Base-by-base conservation (phyloP, 345 rosid species). In the Gossypium stocksii region DNA sequence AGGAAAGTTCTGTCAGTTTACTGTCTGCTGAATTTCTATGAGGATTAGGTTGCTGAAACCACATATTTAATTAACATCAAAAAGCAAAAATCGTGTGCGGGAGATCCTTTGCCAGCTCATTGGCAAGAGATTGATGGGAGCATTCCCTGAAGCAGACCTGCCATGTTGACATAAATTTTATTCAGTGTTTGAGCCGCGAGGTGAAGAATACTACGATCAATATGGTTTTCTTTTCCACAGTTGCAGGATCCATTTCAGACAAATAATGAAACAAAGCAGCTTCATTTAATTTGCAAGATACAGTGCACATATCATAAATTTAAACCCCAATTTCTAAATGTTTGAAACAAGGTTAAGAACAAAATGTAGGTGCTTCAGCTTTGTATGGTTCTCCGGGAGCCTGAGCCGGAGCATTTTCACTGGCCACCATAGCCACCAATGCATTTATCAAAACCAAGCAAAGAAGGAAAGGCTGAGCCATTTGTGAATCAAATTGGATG, bases 361-460 rank as follows among this genome's bases (percentile, higher is more conserved):
- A 29, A 29, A 29, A 29, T 3, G 34, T 29, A 29, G 34, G 4
- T 29, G 4, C 34, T 29, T 29, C 34, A 29, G 34, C 34, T 29
- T 29, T 29, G 34, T 3, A 3, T 29, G 34, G 34, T 29, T 29
- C 34, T 3, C 34, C 38, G 5, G 38, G 38, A 29, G 38, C 38
- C 6, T 38, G 23, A 25, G 41, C 34, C 14, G 58, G 83, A 74
- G 27, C 41, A 23, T 48, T 74, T 14, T 15, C 59, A 69, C 73
- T 52, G 53, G 61, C 61, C 61, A 6, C 38, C 38, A 70, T 11
- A 56, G 25, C 84, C 66, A 74, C 52, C 29, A 83, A 72, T 59
- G 62, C 71, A 53, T 84, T 53, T 0, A 58, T 71, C 34, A 84
- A 65, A 67, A 86, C 45, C 66, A 86, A 73, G 75, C 75, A 77